Base-by-base conservation (phyloP, 2,329 filamentous ascomycete species). In the Penicillium digitatum region DNA sequence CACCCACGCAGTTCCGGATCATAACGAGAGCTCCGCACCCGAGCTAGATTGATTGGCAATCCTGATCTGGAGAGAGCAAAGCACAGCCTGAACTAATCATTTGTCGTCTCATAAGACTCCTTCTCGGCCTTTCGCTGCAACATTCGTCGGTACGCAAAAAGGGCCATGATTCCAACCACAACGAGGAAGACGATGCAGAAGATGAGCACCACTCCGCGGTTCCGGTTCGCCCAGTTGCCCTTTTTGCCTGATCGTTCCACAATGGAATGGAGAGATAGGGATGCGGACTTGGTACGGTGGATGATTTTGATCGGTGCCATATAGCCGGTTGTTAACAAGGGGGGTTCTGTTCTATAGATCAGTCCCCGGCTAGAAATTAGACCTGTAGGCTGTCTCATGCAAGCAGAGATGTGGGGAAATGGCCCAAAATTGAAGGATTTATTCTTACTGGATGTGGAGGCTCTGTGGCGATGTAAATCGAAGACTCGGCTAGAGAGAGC, bases 181-280 rank as follows among this genome's bases (percentile, higher is more conserved):
- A 87, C 79, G 55, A 83, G 65, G 65, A 81, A 81, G 67, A 85
- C 76, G 62, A 87, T 82, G 70, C 74, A 78, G 71, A 87, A 84
- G 55, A 86, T 83, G 60, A 86, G 74, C 46, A 87, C 77, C 59
- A 86, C 82, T 69, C 84, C 84, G 46, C 80, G 77, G 65, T 87
- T 81, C 38, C 72, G 65, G 57, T 72, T 62, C 27, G 83, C 82
- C 81, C 82, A 87, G 18, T 54, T 54, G 12, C 44, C 38, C 16
- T 43, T 50, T 74, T 84, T 82, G 66, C 57, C 54, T 3, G 22
- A 26, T 43, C 66, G 62, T 37, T 62, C 61, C 37, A 74, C 68
- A 12, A 55, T 40, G 10, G 58, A 84, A 64, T 54, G 73, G 69
- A 48, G 59, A 58, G 42, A 58, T 29, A 39, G 45, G n/a, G 42